Evolutionary conservation across 305 asterid species (phyloP), one percentile per base, ranked within the genome.

Genomic region (Lippia alba): DNA sequence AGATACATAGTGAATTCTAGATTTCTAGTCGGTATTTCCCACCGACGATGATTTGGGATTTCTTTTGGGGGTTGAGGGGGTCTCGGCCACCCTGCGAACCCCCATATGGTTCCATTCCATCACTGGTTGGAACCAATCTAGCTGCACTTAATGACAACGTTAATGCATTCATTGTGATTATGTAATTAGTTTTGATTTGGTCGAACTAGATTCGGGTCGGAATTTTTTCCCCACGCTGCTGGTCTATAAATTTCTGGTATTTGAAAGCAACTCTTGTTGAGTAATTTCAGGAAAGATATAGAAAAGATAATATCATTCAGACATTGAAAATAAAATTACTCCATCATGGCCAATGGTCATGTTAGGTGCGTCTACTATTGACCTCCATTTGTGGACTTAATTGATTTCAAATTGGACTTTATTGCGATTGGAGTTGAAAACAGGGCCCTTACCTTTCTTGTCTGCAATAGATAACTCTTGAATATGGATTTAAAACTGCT

Each of bases 271-370:
- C 40, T 41, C 50, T 12, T 36, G 11, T 73, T 12, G 61, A 14
- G 48, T 59, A 61, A 53, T 56, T 70, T 61, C 12, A 14, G 17
- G 65, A 50, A 14, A 62, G 51, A 57, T 11, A 54, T 18, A 56
- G 71, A 54, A 36, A 57, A 66, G 79, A 65, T 79, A 40, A 70
- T 73, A 80, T 72, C 0, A 81, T 74, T 72, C 78, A 69, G 74
- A 65, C 66, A 73, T 70, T 69, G 61, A 46, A 71, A 59, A n/a
- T 5, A 9, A 9, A 49, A 8, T 36, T n/a, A 34, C 61, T 44
- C 74, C 50, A 15, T 50, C 66, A 32, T 74, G 72, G 54, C 41
- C 46, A 40, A 24, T 50, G 16, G 57, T 41, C 36, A 12, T 67
- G 66, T 71, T 71, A 30, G 81, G 76, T 76, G 48, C 71, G 68